phyloP scores from a whole-genome alignment of 2,329 filamentous ascomycete species.

The Colletotrichum falcatum region DNA sequence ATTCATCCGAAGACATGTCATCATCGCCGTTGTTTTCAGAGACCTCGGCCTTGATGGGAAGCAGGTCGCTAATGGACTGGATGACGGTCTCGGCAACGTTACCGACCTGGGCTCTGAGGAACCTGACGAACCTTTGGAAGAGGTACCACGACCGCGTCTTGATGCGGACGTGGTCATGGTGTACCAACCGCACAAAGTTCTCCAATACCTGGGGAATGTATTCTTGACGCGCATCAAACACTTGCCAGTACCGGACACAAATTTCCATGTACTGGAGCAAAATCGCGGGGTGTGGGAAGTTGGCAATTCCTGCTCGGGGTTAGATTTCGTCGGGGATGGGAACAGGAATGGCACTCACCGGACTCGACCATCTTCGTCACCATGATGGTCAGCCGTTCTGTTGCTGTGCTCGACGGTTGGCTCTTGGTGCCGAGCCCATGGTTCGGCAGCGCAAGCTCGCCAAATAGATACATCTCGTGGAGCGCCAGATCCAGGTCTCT shows the following conservation, averaged over 20 bases:
- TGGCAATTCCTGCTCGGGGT: constrained; percentile 75
- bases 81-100: constrained; percentile 94
- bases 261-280: constrained; percentile 99
- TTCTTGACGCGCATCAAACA: constrained; percentile 87
- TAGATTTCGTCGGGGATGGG: constrained; percentile 41
- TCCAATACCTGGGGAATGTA: constrained; percentile 90
- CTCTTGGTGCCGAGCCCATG: constrained; percentile 89
- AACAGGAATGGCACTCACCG: constrained; percentile 65
- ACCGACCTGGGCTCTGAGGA: constrained; percentile 84
- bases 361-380: constrained; percentile 97
- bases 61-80: constrained; percentile 86
- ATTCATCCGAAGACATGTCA: constrained; percentile 95
- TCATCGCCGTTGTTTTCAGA: constrained; percentile 83
- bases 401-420: constrained; percentile 81
- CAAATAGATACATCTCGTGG: constrained; percentile 95
- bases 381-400: constrained; percentile 87
- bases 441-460: constrained; percentile 90
- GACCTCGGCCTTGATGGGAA: constrained; percentile 91
- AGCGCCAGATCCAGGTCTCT: constrained; percentile 93
- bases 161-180: constrained; percentile 88
- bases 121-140: constrained; percentile 92
- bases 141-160: constrained; percentile 96
- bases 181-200: constrained; percentile 90
- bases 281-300: constrained; percentile 89
- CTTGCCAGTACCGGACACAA: constrained; percentile 90